Evolutionary conservation across 2,329 filamentous ascomycete species (phyloP).

Genomic region (Nectriaceae sp.): DNA sequence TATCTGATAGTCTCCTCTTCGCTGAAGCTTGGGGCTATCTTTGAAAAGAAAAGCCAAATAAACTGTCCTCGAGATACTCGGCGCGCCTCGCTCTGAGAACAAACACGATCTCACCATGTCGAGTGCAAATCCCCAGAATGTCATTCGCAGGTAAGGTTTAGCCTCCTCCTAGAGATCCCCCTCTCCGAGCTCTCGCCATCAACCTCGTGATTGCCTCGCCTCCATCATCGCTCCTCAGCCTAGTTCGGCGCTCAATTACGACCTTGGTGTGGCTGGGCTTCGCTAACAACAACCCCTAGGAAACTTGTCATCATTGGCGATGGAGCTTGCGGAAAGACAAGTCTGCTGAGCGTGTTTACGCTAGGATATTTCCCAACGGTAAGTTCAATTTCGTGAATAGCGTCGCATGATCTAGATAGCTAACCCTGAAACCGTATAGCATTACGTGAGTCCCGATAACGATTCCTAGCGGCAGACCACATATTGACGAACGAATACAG

Average conservation of each 20-base stretch:
- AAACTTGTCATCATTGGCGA: slow-evolving; percentile 97
- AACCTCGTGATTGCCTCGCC: slow-evolving; percentile 6
- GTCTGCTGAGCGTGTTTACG: slow-evolving; percentile 95
- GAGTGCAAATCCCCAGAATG: slow-evolving; percentile 51
- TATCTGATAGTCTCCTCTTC: slow-evolving; percentile 8
- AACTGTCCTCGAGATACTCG: slow-evolving; percentile 8
- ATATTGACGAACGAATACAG: slow-evolving; percentile 36
- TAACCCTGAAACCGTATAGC: too few relatives aligned
- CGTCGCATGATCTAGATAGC: slow-evolving; percentile 29
- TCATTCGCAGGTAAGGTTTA: slow-evolving; percentile 64
- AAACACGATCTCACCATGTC: slow-evolving; percentile 40
- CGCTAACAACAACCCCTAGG: slow-evolving; percentile 49
- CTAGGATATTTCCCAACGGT: slow-evolving; percentile 97
- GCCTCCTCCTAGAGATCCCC: slow-evolving; percentile 3
- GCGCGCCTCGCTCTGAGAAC: slow-evolving; percentile 7
- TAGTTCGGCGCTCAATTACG: slow-evolving; percentile 1
- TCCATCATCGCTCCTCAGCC: neutral
- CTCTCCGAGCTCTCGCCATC: slow-evolving; percentile 10
- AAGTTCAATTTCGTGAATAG: slow-evolving; percentile 43
- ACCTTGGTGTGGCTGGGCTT: slow-evolving; percentile 2
- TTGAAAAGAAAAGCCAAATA: slow-evolving; percentile 9
- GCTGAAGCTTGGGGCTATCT: slow-evolving; percentile 4
- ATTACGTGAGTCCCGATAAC: slow-evolving; percentile 52
- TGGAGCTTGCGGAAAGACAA: slow-evolving; percentile 97
- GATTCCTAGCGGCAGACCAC: slow-evolving; percentile 6